Evolutionary conservation across 306 rosid species (phyloP).

Genomic region (Trifolium fragiferum): DNA sequence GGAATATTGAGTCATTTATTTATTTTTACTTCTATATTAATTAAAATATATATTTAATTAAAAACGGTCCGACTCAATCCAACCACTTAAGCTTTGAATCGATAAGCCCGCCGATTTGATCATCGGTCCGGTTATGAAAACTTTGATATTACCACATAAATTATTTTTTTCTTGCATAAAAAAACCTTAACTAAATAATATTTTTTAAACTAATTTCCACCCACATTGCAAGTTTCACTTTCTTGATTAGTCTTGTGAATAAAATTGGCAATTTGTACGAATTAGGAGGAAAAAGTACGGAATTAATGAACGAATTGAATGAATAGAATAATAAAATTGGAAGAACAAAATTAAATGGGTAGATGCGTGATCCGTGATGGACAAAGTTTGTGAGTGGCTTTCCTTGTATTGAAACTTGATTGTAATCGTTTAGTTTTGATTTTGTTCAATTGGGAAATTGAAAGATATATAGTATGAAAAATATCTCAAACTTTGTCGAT

Average conservation of each 20-base stretch:
- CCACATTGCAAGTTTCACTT: no score
- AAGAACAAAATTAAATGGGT: not conserved
- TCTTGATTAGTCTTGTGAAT: not conserved
- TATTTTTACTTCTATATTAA: no score
- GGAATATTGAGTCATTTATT: no score
- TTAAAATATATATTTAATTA: no score
- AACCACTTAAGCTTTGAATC: no score
- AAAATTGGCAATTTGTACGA: not conserved
- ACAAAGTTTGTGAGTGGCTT: not conserved
- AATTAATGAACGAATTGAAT: not conserved
- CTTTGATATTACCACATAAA: no score
- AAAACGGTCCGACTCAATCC: no score
- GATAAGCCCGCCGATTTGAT: no score
- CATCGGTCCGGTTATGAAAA: no score
- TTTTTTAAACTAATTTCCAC: no score
- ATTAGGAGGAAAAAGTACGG: constrained; percentile 2
- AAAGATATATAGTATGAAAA: not conserved
- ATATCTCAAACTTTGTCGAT: not conserved
- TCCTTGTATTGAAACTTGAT: not conserved
- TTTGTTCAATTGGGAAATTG: constrained; percentile 7
- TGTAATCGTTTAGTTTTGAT: not conserved
- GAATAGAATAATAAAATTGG: not conserved
- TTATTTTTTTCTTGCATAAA: no score
- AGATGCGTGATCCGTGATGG: not conserved
- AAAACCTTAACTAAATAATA: no score